Evolutionary conservation across 805 yeast genomes (phyloP).

Genomic region (Starmerella scarabaei): DNA sequence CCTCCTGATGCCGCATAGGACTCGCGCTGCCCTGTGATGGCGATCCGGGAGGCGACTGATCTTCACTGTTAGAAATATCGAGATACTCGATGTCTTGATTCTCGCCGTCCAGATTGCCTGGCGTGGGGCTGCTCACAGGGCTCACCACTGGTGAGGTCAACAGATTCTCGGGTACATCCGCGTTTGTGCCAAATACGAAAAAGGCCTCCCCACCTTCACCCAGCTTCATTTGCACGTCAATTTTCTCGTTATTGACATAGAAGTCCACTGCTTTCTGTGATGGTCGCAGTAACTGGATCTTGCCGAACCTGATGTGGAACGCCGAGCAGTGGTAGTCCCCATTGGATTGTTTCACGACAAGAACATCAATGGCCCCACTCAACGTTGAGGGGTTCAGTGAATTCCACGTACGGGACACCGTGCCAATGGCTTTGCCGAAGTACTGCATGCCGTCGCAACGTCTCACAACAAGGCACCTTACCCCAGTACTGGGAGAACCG

Average conservation of each 20-base stretch:
- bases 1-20: neutral
- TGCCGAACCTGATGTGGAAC: slow-evolving; percentile 92
- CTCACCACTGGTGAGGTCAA: slow-evolving; percentile 81
- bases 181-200: slow-evolving; percentile 79
- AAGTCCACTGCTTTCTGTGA: slow-evolving; percentile 89
- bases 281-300: slow-evolving; percentile 81
- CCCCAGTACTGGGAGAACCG: too few species aligned
- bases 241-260: slow-evolving; percentile 65
- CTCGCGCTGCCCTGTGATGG: neutral
- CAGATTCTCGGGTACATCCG: slow-evolving; percentile 58
- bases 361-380: slow-evolving; percentile 93
- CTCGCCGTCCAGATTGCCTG: slow-evolving; percentile 11
- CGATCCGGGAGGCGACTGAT: neutral
- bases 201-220: slow-evolving; percentile 98
- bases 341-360: slow-evolving; percentile 80
- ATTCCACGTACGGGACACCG: slow-evolving; percentile 94
- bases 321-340: slow-evolving; percentile 81
- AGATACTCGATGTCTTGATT: slow-evolving; percentile 22
- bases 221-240: slow-evolving; percentile 85
- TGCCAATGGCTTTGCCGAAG: slow-evolving; percentile 89
- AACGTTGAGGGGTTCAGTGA: slow-evolving; percentile 92
- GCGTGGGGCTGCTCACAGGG: slow-evolving; percentile 38
- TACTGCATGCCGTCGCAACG: slow-evolving; percentile 56
- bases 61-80: slow-evolving; percentile 10
- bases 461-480: neutral